A percentile compares a stretch with the other conserved stretches of the same genome.
Evolutionary conservation across 2,329 filamentous ascomycete genomes (phyloP).

Genomic region (Colletotrichum echinochloae): DNA sequence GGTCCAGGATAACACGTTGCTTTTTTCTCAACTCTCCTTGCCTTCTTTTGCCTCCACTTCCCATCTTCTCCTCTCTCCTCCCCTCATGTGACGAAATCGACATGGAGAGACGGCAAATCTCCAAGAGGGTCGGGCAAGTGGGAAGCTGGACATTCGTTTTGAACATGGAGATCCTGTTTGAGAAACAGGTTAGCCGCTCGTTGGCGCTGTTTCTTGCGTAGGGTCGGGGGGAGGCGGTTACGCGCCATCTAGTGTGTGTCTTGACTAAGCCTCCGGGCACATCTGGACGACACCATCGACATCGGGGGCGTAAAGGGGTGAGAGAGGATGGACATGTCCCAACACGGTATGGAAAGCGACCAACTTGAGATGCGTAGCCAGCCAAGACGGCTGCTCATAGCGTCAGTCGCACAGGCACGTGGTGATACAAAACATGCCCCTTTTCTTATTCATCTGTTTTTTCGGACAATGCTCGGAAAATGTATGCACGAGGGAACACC

Average conservation of each 20-base stretch:
- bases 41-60: neutral
- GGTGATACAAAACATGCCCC: neutral
- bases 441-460: neutral
- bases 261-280: neutral
- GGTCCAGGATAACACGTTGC: neutral
- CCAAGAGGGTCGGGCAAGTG: too few species aligned
- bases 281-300: neutral
- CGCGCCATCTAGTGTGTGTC: neutral
- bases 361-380: neutral
- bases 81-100: neutral
- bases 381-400: neutral
- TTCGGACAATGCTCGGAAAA: neutral
- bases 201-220: neutral
- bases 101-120: too few species aligned
- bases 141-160: neutral
- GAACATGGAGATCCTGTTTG: neutral
- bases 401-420: neutral
- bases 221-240: too few species aligned
- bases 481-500: neutral
- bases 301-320: too few species aligned
- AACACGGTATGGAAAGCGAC: conserved; percentile 1
- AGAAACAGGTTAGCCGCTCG: neutral
- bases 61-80: too few species aligned
- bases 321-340: neutral
- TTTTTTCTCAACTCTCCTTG: conserved; percentile 8